Evolutionary conservation across 331 rosid species (phyloP), one percentile per base, ranked within the genome.

Genomic region (Erythrophleum ivorense): DNA sequence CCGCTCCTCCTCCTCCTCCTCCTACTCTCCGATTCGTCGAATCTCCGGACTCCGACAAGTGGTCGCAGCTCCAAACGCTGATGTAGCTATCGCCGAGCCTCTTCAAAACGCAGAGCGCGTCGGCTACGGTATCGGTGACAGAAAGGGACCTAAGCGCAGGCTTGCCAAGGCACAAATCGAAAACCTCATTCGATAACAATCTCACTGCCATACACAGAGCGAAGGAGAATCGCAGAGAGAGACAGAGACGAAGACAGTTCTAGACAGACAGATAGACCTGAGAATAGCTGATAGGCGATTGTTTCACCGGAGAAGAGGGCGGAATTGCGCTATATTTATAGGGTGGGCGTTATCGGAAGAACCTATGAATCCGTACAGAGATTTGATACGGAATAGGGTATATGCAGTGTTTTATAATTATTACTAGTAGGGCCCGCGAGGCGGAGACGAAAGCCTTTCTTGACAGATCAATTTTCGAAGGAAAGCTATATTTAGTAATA

Each of bases 141-240:
- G 90, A 80, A 9, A 95, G 75, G 3, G 92, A 82, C 79, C 92
- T 84, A 41, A 95, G 87, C 31, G 94, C 83, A 2, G 98, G 98
- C 84, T 95, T 95, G 45, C 97, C 98, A 29, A 95, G 91, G 84
- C 97, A 95, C 18, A 95, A 88, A 75, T 95, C 98, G 12, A 92
- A 87, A 24, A 90, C 80, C 40, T 90, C 91, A 73, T 84, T 88
- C 63, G 83, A 67, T 9, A 80, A 82, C 53, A 93, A 76, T 52
- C 84, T 86, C 50, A 60, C 90, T 83, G 96, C 95, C 98, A 95
- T 95, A 76, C 92, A 91, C 85, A 36, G 54, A 29, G 1, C 50
- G 52, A 31, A 19, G 13, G 31, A 65, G 3, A 11, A 53, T 3
- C n/a, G 31, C 0, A 8, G 11, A 36, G 18, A 19, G 3, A 11